Percentiles rank a stretch among this genome's conserved stretches.
Evolutionary conservation across 108 stramenopile genomes (phyloP).

Genomic region (Stephanodiscus triporus): DNA sequence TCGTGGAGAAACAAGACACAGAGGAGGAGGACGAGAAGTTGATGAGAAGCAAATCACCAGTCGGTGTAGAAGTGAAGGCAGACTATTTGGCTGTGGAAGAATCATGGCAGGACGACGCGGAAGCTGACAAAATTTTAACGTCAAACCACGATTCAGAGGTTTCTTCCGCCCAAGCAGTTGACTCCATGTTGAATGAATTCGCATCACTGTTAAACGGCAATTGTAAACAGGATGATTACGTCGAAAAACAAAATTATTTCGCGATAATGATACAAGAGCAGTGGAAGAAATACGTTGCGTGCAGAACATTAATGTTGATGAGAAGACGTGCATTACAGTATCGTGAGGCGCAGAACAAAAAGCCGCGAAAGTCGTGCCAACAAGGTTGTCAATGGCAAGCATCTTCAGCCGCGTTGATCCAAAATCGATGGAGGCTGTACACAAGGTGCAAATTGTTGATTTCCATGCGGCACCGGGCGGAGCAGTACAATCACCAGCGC

Average conservation of each 20-base stretch:
- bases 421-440: not conserved
- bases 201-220: not conserved
- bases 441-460: not conserved
- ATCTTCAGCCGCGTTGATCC: not conserved
- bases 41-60: not conserved
- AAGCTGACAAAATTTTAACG: not conserved
- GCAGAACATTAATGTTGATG: conserved; percentile 3
- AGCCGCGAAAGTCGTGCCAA: not conserved
- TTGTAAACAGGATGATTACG: not conserved
- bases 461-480: not conserved
- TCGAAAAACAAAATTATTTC: not conserved
- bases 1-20: not conserved
- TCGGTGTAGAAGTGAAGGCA: not conserved
- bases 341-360: not conserved
- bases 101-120: not conserved
- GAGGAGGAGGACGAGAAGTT: not conserved
- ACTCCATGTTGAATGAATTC: not conserved
- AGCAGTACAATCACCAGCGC: not conserved
- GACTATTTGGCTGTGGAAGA: not conserved
- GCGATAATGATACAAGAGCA: conserved; percentile 8
- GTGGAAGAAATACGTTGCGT: conserved; percentile 2
- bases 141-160: not conserved
- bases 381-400: not conserved
- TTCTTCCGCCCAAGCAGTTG: not conserved
- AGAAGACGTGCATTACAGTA: conserved; percentile 9